Evolutionary conservation across 768 basidiomycete genomes (phyloP).

Genomic region (Mycena chlorophos): DNA sequence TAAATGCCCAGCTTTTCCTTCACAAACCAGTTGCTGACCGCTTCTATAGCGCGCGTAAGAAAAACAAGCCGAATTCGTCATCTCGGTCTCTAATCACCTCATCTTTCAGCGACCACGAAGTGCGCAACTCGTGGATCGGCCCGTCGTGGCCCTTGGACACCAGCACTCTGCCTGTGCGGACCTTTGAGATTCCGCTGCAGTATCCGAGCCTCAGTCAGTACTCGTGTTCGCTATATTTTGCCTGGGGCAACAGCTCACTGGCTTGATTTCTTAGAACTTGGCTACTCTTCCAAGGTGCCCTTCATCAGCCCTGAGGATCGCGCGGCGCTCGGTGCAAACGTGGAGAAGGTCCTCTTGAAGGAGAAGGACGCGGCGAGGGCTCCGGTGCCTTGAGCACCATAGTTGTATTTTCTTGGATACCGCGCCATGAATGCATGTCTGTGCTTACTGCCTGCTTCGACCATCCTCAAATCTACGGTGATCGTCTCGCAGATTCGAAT

Average conservation of each 20-base stretch:
- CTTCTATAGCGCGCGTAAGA: slow-evolving; percentile 53
- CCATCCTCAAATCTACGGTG: too few species aligned
- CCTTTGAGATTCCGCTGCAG: slow-evolving; percentile 60
- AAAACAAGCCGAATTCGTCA: slow-evolving; percentile 26
- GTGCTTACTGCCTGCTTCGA: too few species aligned
- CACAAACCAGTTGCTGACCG: slow-evolving; percentile 3
- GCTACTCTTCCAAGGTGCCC: slow-evolving; percentile 59
- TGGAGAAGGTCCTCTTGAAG: slow-evolving; percentile 56
- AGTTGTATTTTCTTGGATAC: not conserved
- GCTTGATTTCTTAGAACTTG: slow-evolving; percentile 50
- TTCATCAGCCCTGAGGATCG: slow-evolving; percentile 62
- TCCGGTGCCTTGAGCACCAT: slow-evolving; percentile 34
- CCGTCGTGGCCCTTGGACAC: slow-evolving; percentile 69
- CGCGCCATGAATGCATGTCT: too few species aligned
- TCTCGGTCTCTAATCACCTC: not conserved
- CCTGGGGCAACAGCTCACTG: not conserved
- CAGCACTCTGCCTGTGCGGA: slow-evolving; percentile 48
- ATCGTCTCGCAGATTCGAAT: too few species aligned
- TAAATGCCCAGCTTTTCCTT: slow-evolving; percentile 29
- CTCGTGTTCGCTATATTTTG: not conserved
- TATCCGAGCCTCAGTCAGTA: slow-evolving; percentile 65
- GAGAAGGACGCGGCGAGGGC: slow-evolving; percentile 74
- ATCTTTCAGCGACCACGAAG: slow-evolving; percentile 62
- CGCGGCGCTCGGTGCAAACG: slow-evolving; percentile 55
- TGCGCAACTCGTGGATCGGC: slow-evolving; percentile 74